Base-by-base conservation (phyloP, 305 asterid genomes). In the Fraxinus greggii region DNA sequence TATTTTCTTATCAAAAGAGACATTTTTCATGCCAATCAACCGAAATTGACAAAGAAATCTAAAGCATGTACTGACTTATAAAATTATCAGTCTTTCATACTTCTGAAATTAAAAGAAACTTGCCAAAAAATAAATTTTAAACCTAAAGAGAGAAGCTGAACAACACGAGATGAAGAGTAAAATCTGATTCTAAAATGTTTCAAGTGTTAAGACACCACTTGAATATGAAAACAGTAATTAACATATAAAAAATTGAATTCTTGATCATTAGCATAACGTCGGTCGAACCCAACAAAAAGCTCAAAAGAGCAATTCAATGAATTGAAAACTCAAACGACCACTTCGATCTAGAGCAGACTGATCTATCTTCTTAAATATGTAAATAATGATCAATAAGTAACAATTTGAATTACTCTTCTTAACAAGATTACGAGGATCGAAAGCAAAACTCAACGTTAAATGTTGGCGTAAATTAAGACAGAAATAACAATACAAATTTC, bases 51-150 rank as follows among this genome's bases (percentile, higher is more conserved):
- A 36, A 75, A 3, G 61, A 77, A 76, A 61, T 78, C 79, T 45
- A 82, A 74, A 35, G 29, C 2, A 75, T 78, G 77, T 7, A 79
- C 84, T 75, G 72, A 82, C 76, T 78, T 77, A 87, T 63, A 42
- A 59, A 72, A 75, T 75, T 48, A 10, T 2, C 19, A 13, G 45
- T 38, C 8, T 38, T 36, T 38, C 45, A 38, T 38, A 10, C 82
- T 72, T 77, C 83, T 40, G 82, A 36, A 80, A 63, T 79, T 38
- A 24, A 19, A 78, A 82, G 83, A 51, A 78, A 79, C 32, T 26
- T 48, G 61, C 61, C 7, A 42, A 17, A 56, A 54, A 48, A 77
- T 21, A 81, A 75, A 79, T 61, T 83, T 29, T 81, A 78, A 84
- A 82, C 85, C 82, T 84, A 51, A 33, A 42, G 15, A 76, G 8